phyloP scores from a whole-genome alignment of 1,284 basidiomycete genomes.

The Ganoderma boninense region DNA sequence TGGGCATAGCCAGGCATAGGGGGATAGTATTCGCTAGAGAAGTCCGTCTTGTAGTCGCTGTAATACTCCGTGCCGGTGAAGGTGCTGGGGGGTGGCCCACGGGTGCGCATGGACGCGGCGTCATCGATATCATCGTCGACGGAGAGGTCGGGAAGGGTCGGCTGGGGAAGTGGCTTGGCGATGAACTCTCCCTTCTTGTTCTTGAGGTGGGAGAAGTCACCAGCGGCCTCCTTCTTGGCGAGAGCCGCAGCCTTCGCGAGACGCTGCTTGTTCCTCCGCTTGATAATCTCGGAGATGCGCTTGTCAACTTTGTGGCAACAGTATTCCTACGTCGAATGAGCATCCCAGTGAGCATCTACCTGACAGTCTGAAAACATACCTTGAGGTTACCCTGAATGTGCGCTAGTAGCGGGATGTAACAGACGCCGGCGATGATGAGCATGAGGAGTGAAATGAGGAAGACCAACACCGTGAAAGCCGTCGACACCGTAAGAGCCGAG shows the following conservation, averaged over 20 bases:
- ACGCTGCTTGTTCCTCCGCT: constrained; percentile 89
- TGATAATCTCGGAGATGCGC: constrained; percentile 95
- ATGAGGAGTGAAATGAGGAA: constrained; percentile 87
- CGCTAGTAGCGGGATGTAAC: constrained; percentile 92
- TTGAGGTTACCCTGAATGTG: constrained; percentile 97
- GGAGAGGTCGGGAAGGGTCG: constrained; percentile 92
- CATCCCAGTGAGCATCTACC: no score
- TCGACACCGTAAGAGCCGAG: constrained; percentile 85
- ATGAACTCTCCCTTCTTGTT: constrained; percentile 92
- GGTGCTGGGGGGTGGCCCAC: constrained; percentile 60
- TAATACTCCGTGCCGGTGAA: constrained; percentile 60
- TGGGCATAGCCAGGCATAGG: constrained; percentile 65
- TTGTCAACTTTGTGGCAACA: constrained; percentile 99
- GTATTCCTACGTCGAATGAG: constrained; percentile 74
- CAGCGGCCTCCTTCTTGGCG: constrained; percentile 90
- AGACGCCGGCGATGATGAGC: constrained; percentile 84
- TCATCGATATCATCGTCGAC: constrained; percentile 83
- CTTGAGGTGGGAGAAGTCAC: constrained; percentile 91
- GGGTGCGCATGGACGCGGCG: constrained; percentile 63
- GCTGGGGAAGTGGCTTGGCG: constrained; percentile 88
- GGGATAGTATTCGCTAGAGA: constrained; percentile 56
- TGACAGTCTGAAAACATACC: constrained; percentile 47
- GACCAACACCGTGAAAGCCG: constrained; percentile 90
- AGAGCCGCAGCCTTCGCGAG: constrained; percentile 83
- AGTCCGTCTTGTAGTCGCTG: constrained; percentile 56